Evolutionary conservation across 2,329 filamentous ascomycete species (phyloP).

Genomic region (Emmonsiellopsis sp.): DNA sequence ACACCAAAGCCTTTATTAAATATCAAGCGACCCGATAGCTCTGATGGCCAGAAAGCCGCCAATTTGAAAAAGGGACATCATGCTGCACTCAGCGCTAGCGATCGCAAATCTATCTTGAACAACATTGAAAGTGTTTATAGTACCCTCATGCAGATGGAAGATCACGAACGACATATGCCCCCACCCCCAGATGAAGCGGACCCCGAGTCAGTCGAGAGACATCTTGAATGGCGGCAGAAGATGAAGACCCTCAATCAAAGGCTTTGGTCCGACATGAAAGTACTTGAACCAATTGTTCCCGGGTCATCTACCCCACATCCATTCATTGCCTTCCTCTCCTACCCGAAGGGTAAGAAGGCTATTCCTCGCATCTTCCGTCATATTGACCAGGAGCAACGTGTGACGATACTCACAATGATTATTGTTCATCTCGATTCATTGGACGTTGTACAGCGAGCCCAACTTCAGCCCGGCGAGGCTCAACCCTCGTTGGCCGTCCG

Average conservation of each 20-base stretch:
- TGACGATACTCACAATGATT: constrained; percentile 92
- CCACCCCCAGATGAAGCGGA: constrained; percentile 56
- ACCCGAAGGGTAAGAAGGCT: constrained; percentile 91
- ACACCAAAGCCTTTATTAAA: constrained; percentile 91
- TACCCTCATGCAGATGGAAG: constrained; percentile 86
- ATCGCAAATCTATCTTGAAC: constrained; percentile 72
- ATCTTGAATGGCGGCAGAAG: constrained; percentile 70
- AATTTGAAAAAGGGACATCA: constrained; percentile 34
- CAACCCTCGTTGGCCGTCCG: constrained; percentile 68
- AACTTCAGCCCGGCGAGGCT: constrained; percentile 61
- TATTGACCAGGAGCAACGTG: constrained; percentile 78
- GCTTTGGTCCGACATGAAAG: constrained; percentile 80
- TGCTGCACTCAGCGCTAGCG: constrained; percentile 49
- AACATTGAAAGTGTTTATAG: constrained; percentile 85
- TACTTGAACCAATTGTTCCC: constrained; percentile 78
- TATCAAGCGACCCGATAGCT: constrained; percentile 76
- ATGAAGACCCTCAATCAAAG: constrained; percentile 63
- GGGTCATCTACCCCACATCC: constrained; percentile 66
- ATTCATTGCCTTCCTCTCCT: constrained; percentile 92
- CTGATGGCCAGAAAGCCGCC: constrained; percentile 45
- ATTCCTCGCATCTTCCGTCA: constrained; percentile 92
- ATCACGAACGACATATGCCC: constrained; percentile 75
- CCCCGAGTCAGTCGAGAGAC: constrained; percentile 59
- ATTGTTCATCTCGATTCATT: constrained; percentile 85
- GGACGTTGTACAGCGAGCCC: constrained; percentile 76